Percentiles rank a stretch among this genome's conserved stretches.
Conservation (phyloP, 106 monocot species). For the Acorus gramineus region DNA sequence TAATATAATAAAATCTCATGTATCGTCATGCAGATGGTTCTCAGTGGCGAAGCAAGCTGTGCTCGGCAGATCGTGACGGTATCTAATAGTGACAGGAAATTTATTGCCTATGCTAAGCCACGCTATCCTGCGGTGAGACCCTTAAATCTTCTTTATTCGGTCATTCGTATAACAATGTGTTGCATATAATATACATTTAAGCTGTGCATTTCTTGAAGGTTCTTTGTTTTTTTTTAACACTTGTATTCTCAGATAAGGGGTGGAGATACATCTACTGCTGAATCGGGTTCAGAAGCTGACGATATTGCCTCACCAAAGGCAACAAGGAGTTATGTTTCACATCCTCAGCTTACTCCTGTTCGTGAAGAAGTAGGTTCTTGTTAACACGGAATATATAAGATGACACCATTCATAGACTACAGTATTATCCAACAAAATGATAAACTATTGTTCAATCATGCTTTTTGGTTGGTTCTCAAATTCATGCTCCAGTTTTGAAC, state of each 20-base stretch:
- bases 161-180: neutral
- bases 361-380: constrained; percentile 34
- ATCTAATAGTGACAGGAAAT: constrained; percentile 38
- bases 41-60: constrained; percentile 34
- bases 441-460: neutral
- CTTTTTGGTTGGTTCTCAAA: no score
- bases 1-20: no score
- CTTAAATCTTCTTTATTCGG: neutral
- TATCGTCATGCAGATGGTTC: constrained; percentile 49
- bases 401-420: neutral
- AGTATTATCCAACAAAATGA: neutral
- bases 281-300: constrained; percentile 55
- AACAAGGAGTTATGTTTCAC: constrained; percentile 10
- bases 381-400: neutral
- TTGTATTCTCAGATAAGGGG: constrained; percentile 23
- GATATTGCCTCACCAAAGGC: constrained; percentile 20
- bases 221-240: neutral
- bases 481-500: no score
- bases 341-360: constrained; percentile 41
- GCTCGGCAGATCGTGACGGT: constrained; percentile 46
- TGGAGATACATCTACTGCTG: constrained; percentile 43
- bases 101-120: constrained; percentile 65
- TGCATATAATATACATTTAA: neutral
- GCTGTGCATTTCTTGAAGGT: neutral
- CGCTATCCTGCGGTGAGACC: constrained; percentile 19